A percentile compares a stretch with the other conserved stretches of the same genome.
Evolutionary conservation across 352 stramenopile species (phyloP).

Genomic region (Discostella stelligera): DNA sequence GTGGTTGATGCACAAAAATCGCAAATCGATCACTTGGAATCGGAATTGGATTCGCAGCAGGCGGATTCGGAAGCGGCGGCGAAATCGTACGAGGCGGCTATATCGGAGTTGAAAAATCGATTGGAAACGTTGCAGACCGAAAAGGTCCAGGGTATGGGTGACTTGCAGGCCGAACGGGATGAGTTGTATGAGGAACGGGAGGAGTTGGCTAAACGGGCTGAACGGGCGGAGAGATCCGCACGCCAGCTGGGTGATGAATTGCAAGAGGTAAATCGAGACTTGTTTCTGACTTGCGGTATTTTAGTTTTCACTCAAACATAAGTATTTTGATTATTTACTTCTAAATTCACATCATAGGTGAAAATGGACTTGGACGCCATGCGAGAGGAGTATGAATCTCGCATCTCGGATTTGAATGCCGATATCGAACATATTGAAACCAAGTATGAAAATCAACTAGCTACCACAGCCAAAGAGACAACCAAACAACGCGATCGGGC

Average conservation of each 20-base stretch:
- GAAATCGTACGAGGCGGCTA: constrained; percentile 43
- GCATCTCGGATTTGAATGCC: constrained; percentile 32
- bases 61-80: constrained; percentile 46
- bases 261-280: constrained; percentile 22
- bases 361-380: constrained; percentile 43
- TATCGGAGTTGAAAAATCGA: constrained; percentile 41
- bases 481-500: constrained; percentile 30
- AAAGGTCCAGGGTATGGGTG: constrained; percentile 10
- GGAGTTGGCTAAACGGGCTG: constrained; percentile 24
- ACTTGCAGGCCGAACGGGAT: constrained; percentile 29
- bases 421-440: constrained; percentile 27
- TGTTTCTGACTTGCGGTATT: not conserved
- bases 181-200: constrained; percentile 30
- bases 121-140: constrained; percentile 30
- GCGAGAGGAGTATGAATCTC: constrained; percentile 45
- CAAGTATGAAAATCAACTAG: constrained; percentile 38
- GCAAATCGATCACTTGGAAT: constrained; percentile 39
- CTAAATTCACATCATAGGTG: not conserved
- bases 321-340: not conserved
- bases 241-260: constrained; percentile 29
- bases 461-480: constrained; percentile 24
- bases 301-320: not conserved
- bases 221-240: constrained; percentile 27
- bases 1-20: constrained; percentile 43
- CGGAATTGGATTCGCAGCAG: constrained; percentile 32